Evolutionary conservation across 2,329 filamentous ascomycete species (phyloP).

Genomic region (Pestalotiopsis sp.): DNA sequence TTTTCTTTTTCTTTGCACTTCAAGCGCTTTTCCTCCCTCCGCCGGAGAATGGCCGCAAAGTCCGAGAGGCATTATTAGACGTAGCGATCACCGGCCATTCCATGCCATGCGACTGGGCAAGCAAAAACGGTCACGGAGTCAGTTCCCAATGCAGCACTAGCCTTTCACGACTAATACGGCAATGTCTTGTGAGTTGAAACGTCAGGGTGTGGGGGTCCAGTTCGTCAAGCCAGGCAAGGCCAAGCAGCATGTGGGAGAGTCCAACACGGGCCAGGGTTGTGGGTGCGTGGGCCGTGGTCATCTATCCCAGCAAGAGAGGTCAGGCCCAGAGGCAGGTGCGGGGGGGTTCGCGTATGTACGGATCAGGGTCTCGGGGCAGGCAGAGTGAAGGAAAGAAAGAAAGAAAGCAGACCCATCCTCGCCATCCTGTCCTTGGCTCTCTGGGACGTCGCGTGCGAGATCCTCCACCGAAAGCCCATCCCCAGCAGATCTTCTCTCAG

Average conservation of each 20-base stretch:
- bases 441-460: background rate
- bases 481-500: background rate
- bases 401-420: background rate
- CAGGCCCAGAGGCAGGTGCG: background rate
- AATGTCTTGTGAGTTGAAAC: slow-evolving; percentile 12
- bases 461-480: background rate
- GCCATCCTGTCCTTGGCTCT: background rate
- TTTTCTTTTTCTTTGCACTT: background rate
- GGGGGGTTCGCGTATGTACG: background rate
- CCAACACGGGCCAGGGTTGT: background rate
- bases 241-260: background rate
- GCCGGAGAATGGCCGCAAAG: background rate
- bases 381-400: background rate
- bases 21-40: background rate
- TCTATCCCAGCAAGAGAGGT: background rate
- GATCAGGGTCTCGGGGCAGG: background rate
- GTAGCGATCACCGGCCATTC: slow-evolving; percentile 7
- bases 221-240: no score
- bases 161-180: background rate
- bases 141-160: slow-evolving; percentile 9
- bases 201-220: slow-evolving; percentile 7
- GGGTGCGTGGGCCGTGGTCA: background rate
- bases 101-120: slow-evolving; percentile 1
- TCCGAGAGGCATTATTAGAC: background rate
- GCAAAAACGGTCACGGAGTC: slow-evolving; percentile 9